Percentiles rank a stretch among this genome's conserved stretches.
phyloP scores from a whole-genome alignment of 305 asterid species.

The Nicotiana rustica region DNA sequence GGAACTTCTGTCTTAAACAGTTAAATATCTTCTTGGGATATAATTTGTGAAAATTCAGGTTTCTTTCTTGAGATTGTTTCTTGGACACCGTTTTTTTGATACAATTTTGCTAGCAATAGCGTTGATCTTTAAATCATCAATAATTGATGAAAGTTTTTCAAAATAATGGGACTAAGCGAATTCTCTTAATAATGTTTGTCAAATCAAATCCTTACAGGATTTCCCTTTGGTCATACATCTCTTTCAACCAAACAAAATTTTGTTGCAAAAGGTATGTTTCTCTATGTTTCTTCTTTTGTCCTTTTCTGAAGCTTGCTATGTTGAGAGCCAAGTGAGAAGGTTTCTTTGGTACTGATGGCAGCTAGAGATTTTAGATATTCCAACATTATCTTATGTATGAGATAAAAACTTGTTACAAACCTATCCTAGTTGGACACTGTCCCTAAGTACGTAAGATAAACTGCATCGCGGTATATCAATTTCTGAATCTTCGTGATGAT shows the following conservation, averaged over 20 bases:
- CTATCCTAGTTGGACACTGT: slow-evolving; percentile 22
- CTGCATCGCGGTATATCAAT: neutral
- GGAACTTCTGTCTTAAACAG: slow-evolving; percentile 4
- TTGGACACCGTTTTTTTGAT: neutral
- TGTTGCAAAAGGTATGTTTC: slow-evolving; percentile 83
- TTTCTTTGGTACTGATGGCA: slow-evolving; percentile 20
- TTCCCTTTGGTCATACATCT: slow-evolving; percentile 81
- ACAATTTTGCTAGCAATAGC: slow-evolving; percentile 16
- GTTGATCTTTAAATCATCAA: neutral
- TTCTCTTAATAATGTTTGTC: slow-evolving; percentile 32
- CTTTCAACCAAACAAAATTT: slow-evolving; percentile 83
- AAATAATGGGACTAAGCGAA: slow-evolving; percentile 12
- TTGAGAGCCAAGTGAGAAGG: slow-evolving; percentile 25
- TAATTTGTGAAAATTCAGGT: neutral
- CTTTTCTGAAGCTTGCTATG: slow-evolving; percentile 8
- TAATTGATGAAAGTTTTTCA: neutral
- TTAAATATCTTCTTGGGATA: neutral
- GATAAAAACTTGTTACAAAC: slow-evolving; percentile 14
- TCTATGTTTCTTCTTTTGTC: slow-evolving; percentile 22
- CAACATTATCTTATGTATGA: slow-evolving; percentile 2
- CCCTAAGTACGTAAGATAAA: neutral
- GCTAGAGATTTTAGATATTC: slow-evolving; percentile 14
- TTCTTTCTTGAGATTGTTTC: neutral
- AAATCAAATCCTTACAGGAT: slow-evolving; percentile 65
- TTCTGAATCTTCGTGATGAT: slow-evolving; percentile 18